A percentile compares a stretch with the other conserved stretches of the same genome.
These are phyloP conservation scores for Coix lacrymajobi DNA, from an alignment of 176 grass and related monocot species.

Conservation along the genomic window DNA sequence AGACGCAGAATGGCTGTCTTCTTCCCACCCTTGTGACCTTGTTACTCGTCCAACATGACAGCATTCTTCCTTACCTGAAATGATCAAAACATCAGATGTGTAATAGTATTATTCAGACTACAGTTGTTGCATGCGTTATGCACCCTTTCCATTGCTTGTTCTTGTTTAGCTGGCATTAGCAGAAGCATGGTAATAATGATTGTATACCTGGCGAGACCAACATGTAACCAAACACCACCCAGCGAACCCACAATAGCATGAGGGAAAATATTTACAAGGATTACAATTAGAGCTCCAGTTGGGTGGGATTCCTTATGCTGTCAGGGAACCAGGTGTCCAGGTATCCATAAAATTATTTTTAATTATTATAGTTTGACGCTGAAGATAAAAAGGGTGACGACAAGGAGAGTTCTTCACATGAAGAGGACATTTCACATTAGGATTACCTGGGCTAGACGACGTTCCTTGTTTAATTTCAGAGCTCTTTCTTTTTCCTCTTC, in stretches of 20 bases:
- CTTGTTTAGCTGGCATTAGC: background rate
- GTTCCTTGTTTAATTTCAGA: conserved; percentile 75
- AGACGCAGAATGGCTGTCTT: background rate
- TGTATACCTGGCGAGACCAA: background rate
- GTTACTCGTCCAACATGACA: conserved; percentile 41
- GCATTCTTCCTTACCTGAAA: conserved; percentile 64
- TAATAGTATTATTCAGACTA: background rate
- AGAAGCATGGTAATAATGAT: background rate
- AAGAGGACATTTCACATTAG: background rate
- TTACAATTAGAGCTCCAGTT: background rate
- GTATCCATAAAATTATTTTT: background rate
- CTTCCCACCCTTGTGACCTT: conserved; percentile 8
- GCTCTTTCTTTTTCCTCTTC: conserved; percentile 69
- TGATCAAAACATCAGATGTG: background rate
- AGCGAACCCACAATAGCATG: background rate
- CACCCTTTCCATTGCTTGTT: background rate
- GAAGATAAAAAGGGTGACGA: background rate
- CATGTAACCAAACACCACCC: background rate
- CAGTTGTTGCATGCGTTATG: background rate
- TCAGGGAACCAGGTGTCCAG: background rate
- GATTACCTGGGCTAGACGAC: conserved; percentile 65
- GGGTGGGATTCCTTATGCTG: background rate
- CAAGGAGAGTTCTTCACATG: background rate
- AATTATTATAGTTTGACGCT: background rate
- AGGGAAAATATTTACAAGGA: background rate